Evolutionary conservation across 139 green algal species (phyloP), one percentile per base, ranked within the genome.

Genomic region (Coelastrella sp.): DNA sequence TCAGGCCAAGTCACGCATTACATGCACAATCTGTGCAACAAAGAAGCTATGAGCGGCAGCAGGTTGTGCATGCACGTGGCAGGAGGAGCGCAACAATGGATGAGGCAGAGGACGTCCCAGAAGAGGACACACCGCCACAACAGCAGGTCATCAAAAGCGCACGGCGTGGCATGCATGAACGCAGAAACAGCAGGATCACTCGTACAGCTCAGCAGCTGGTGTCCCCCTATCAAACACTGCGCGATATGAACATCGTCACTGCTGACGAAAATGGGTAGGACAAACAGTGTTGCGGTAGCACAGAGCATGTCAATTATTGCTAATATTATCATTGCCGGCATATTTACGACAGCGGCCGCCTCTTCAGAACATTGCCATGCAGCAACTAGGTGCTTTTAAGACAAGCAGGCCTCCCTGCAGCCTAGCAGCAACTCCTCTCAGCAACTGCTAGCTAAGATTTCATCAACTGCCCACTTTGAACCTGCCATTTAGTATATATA

Each of bases 21-120:
- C 19, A 27, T 24, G 68, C 7, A 27, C 1, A 24, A 10, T 27
- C 6, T 24, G 10, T 8, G 24, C 19, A 25, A 27, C 19, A 25
- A n/a, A 25, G 24, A 24, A 76, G 19, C 17, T 19, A 76, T 27
- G 68, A 27, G 10, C 68, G 68, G 17, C 68, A 76, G 17, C 17
- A 10, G 68, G 74, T 80, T 58, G 24, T 59, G 74, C 74, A 80
- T 80, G 74, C 74, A 80, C 74, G 74, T 20, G 74, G 20, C 74
- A 57, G 25, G 74, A 14, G 74, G 8, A n/a, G 68, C 17, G 7
- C 15, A 19, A 76, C 68, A 76, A 19, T 25, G 24, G 68, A 76
- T 25, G 68, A 76, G 68, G 68, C 19, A 24, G 68, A 24, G 19
- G 68, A 76, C 24, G 68, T 24, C 15, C 68, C 68, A 76, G 68